These are phyloP conservation scores for Penicillium malachiteum DNA, from an alignment of 495 filamentous ascomycete species.

Conservation along the genomic window DNA sequence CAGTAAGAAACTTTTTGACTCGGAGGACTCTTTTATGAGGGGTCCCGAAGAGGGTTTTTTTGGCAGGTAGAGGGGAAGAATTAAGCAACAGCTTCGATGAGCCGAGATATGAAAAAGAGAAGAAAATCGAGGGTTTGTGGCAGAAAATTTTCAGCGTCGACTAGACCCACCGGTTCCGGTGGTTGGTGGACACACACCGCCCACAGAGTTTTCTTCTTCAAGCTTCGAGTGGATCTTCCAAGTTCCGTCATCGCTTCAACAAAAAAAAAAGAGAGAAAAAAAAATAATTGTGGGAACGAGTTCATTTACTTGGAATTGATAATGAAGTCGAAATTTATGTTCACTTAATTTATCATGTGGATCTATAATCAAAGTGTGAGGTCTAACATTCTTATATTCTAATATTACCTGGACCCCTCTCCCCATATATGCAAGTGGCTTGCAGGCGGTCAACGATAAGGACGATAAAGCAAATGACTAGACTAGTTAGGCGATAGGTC, in stretches of 20 bases:
- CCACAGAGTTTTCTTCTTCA: constrained; percentile 15
- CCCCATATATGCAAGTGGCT: too few species aligned
- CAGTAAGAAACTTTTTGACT: constrained; percentile 22
- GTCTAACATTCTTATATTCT: too few species aligned
- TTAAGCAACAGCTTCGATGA: constrained; percentile 23
- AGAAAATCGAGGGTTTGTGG: constrained; percentile 14
- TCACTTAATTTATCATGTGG: too few species aligned
- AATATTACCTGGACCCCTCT: too few species aligned
- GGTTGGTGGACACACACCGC: constrained; percentile 8
- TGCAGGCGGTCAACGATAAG: too few species aligned
- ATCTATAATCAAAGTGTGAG: too few species aligned
- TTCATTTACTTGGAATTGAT: not conserved
- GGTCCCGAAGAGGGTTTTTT: not conserved
- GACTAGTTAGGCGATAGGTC: too few species aligned
- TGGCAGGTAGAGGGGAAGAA: not conserved
- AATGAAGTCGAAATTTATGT: too few species aligned
- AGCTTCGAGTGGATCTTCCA: constrained; percentile 1
- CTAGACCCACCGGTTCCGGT: constrained; percentile 18
- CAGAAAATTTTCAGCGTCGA: constrained; percentile 23
- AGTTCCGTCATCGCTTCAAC: not conserved
- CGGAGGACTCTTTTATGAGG: not conserved
- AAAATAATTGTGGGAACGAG: constrained; percentile 3
- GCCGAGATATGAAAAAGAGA: constrained; percentile 24
- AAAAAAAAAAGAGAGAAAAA: constrained; percentile 2
- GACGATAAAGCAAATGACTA: too few species aligned